These are phyloP conservation scores for Thelephora terrestris DNA, from an alignment of 1,284 basidiomycete genomes.

Conservation along the genomic window DNA sequence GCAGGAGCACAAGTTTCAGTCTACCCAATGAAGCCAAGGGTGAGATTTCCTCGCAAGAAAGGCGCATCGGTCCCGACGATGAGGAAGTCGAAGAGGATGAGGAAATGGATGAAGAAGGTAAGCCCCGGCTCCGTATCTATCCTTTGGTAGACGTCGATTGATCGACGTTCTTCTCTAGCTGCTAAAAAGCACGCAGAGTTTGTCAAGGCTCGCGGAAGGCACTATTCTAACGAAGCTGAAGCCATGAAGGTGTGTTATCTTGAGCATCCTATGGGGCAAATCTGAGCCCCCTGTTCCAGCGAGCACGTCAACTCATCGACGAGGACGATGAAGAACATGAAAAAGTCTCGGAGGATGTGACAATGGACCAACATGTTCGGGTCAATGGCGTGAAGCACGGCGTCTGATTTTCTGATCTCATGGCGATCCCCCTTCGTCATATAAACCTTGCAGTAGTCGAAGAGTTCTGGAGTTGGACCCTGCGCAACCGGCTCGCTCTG, in stretches of 20 bases:
- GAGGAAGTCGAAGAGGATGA: constrained; percentile 67
- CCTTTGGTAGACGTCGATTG: constrained; percentile 3
- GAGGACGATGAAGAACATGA: not conserved
- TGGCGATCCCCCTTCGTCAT: too few relatives aligned
- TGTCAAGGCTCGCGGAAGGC: constrained; percentile 69
- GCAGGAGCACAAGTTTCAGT: constrained; percentile 77
- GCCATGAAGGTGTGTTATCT: constrained; percentile 68
- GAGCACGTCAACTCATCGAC: not conserved
- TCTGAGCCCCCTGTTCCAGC: not conserved
- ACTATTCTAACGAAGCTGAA: constrained; percentile 88
- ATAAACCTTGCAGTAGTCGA: too few relatives aligned
- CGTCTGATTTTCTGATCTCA: not conserved
- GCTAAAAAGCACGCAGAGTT: constrained; percentile 78
- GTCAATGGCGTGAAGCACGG: not conserved
- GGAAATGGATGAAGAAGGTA: constrained; percentile 82
- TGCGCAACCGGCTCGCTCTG: too few relatives aligned
- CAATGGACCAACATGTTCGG: not conserved
- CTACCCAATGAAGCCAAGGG: constrained; percentile 58
- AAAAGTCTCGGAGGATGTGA: not conserved
- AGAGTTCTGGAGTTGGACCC: too few relatives aligned
- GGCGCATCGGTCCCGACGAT: constrained; percentile 29
- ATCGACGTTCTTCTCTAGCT: constrained; percentile 31
- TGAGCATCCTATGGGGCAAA: not conserved
- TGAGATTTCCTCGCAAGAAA: constrained; percentile 35
- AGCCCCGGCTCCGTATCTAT: constrained; percentile 18